These are phyloP conservation scores for Ophiosphaerella herpotricha DNA, from an alignment of 2,329 filamentous ascomycete genomes.

Conservation along the genomic window DNA sequence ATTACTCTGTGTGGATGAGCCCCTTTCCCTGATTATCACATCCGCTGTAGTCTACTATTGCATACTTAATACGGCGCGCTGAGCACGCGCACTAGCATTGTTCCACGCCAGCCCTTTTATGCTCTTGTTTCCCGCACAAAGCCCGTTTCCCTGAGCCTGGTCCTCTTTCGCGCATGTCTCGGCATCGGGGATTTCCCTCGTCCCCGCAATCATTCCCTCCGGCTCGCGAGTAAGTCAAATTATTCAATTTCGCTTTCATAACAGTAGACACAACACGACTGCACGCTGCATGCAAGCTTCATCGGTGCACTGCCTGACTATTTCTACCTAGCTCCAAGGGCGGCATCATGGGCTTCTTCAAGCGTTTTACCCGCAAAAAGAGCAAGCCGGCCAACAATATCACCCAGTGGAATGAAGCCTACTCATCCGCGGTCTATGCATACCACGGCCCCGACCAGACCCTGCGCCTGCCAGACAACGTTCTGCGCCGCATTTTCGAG, in stretches of 20 bases:
- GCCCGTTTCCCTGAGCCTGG: constrained; percentile 6
- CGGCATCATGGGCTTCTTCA: constrained; percentile 56
- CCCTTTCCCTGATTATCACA: constrained; percentile 9
- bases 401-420: constrained; percentile 34
- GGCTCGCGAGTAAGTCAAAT: constrained; percentile 29
- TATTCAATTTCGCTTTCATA: constrained; percentile 14
- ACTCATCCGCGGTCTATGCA: constrained; percentile 28
- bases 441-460: constrained; percentile 51
- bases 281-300: neutral
- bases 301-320: neutral
- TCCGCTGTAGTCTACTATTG: too few species aligned
- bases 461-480: constrained; percentile 63
- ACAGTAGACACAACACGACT: constrained; percentile 3
- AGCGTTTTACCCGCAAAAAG: constrained; percentile 53
- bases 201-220: constrained; percentile 31
- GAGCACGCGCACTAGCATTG: constrained; percentile 10
- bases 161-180: constrained; percentile 27
- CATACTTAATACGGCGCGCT: too few species aligned
- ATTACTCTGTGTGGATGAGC: constrained; percentile 11
- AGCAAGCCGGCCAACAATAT: constrained; percentile 28
- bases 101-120: neutral
- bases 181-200: constrained; percentile 26
- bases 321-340: constrained; percentile 30
- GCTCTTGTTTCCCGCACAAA: constrained; percentile 7
- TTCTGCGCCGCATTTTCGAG: constrained; percentile 77